Evolutionary conservation across 768 basidiomycete species (phyloP), one percentile per base, ranked within the genome.

Genomic region (Phaffia tasmanica): DNA sequence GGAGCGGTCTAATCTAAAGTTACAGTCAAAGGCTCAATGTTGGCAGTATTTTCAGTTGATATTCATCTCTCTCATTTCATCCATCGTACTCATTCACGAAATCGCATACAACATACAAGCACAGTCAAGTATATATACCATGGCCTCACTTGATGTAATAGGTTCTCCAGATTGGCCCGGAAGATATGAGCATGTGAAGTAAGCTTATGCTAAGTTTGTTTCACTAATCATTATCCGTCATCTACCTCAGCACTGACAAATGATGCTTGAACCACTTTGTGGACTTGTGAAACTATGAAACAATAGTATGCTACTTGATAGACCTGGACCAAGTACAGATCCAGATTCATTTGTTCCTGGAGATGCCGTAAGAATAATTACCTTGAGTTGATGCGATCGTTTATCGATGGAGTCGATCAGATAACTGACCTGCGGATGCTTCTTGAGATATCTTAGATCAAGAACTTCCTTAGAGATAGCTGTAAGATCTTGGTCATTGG

Each of bases 401-500:
- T 19, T 21, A 51, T 35, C n/a, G 46, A 21, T 19, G 21, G 51
- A 23, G 48, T 11, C 8, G 53, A 35, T 18, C 15, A 32, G 49
- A 35, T 58, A 19, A 59, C 64, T 2, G 18, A 7, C 25, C 25
- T 58, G 23, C 30, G 27, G 29, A 25, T n/a, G 29, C 42, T 23
- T 30, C 27, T 15, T 48, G 11, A 23, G 25, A n/a, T 19, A 4
- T 46, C 30, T 27, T 29, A 95, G 92, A 87, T 91, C 59, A 97
- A 94, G 74, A 80, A 82, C 63, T 94, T 97, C 74, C 80, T 99
- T 21, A 79, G 91, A 62, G 81, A 83, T 56, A 79, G 86, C 69
- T 86, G 87, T 75, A 98, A 95, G 80, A 87, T 97, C 72, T 83
- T 98, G 53, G 94, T 98, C 70, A 98, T 99, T 73, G 95, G 95